phyloP scores from a whole-genome alignment of 306 rosid genomes.

The Hippophae rhamnoides region DNA sequence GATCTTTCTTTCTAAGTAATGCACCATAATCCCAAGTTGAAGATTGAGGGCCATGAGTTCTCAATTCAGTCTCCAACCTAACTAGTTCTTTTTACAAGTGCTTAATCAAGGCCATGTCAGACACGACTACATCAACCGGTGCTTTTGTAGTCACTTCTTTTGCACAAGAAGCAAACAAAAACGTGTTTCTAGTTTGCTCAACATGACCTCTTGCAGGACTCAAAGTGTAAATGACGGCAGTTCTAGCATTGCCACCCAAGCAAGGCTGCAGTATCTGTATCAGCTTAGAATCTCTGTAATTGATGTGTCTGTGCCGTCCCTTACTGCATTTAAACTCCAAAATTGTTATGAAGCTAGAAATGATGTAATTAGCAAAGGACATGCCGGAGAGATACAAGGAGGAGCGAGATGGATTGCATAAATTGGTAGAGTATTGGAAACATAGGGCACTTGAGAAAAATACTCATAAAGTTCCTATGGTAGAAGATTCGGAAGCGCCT shows the following conservation, averaged over 20 bases:
- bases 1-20: constrained; percentile 85
- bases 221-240: constrained; percentile 92
- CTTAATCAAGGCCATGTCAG: constrained; percentile 94
- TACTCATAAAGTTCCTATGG: too few relatives aligned
- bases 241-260: constrained; percentile 97
- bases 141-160: constrained; percentile 97
- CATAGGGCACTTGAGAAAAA: too few relatives aligned
- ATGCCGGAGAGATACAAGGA: too few relatives aligned
- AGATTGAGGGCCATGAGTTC: constrained; percentile 51
- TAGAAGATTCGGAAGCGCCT: too few relatives aligned
- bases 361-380: background rate
- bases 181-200: constrained; percentile 96
- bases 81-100: constrained; percentile 92
- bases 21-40: constrained; percentile 54
- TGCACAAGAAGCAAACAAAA: constrained; percentile 94
- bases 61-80: constrained; percentile 90
- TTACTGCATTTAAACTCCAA: constrained; percentile 53
- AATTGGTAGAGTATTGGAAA: too few relatives aligned
- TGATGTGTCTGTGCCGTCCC: constrained; percentile 82
- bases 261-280: constrained; percentile 94
- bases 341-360: constrained; percentile 5
- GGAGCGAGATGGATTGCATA: too few relatives aligned
- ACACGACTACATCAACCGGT: constrained; percentile 96
- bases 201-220: constrained; percentile 96
- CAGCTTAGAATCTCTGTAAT: constrained; percentile 93